Evolutionary conservation across 1,284 basidiomycete genomes (phyloP).

Genomic region (Marasmius sp.): DNA sequence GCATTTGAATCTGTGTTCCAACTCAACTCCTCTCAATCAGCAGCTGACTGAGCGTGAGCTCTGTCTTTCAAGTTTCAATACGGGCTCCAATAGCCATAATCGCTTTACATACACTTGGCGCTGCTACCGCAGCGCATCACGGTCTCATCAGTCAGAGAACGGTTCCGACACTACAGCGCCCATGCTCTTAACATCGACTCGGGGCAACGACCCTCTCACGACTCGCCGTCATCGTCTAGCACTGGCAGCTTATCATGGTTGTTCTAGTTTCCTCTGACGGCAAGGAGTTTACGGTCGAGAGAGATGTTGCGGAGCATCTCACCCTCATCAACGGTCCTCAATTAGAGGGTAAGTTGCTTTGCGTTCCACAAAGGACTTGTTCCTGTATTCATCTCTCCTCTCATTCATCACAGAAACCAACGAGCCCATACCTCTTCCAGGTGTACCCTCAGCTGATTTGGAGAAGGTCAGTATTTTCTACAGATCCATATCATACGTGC

Average conservation of each 20-base stretch:
- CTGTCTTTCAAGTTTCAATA: too few species aligned
- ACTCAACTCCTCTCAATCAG: too few species aligned
- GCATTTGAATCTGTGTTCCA: too few species aligned
- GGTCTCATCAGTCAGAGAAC: too few species aligned
- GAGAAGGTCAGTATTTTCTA: slow-evolving; percentile 71
- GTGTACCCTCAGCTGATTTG: slow-evolving; percentile 94
- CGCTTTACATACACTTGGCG: too few species aligned
- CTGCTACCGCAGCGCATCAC: too few species aligned
- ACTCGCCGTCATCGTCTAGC: too few species aligned
- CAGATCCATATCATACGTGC: background rate
- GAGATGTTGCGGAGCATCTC: slow-evolving; percentile 2
- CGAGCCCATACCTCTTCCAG: slow-evolving; percentile 93
- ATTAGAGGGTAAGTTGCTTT: background rate
- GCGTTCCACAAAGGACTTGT: background rate
- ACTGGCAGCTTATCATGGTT: background rate
- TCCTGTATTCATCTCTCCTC: slow-evolving; percentile 10
- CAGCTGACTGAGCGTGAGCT: too few species aligned
- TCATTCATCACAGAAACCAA: slow-evolving; percentile 81
- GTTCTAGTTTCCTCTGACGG: slow-evolving; percentile 3
- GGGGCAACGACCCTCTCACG: too few species aligned
- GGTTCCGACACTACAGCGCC: too few species aligned
- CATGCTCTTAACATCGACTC: too few species aligned
- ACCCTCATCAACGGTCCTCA: background rate
- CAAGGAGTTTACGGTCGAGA: slow-evolving; percentile 3
- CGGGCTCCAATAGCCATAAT: too few species aligned